A percentile compares a stretch with the other conserved stretches of the same genome.
These are phyloP conservation scores for Sporothrix globosa DNA, from an alignment of 2,329 filamentous ascomycete genomes.

Conservation along the genomic window DNA sequence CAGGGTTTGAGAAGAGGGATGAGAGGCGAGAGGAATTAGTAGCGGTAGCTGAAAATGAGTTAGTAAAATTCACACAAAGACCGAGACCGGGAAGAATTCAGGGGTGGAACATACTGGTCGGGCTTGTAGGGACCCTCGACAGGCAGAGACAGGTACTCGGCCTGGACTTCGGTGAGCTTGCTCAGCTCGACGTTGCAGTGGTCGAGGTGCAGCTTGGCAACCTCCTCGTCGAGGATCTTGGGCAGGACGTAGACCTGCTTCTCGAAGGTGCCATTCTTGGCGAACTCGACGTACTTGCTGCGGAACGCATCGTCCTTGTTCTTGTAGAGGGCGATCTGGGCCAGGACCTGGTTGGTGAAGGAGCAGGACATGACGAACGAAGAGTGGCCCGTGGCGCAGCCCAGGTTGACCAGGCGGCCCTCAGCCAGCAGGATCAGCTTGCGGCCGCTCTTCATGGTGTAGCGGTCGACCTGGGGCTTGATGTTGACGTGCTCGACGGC, in stretches of 20 bases:
- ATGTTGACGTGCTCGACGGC: constrained; percentile 93
- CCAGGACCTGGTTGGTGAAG: constrained; percentile 99
- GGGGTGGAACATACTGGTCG: constrained; percentile 69
- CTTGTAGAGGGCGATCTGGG: constrained; percentile 99
- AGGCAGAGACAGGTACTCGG: constrained; percentile 89
- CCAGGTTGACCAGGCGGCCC: constrained; percentile 98
- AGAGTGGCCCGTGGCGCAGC: constrained; percentile 98
- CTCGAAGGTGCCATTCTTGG: constrained; percentile 85
- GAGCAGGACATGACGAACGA: constrained; percentile 99
- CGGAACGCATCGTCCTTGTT: constrained; percentile 81
- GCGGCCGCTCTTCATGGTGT: constrained; percentile 87
- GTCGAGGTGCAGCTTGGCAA: constrained; percentile 87
- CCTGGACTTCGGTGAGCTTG: constrained; percentile 81
- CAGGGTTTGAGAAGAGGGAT: constrained; percentile 6
- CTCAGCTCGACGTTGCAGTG: constrained; percentile 96
- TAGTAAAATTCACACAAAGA: constrained; percentile 51
- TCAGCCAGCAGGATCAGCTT: constrained; percentile 99
- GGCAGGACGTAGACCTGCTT: constrained; percentile 94
- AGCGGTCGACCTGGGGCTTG: constrained; percentile 99
- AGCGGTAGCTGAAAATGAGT: constrained; percentile 59
- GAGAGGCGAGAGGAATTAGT: constrained; percentile 55
- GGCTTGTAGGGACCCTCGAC: constrained; percentile 92
- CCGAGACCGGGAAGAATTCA: constrained; percentile 3
- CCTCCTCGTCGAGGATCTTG: constrained; percentile 99
- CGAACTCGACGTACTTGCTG: constrained; percentile 95